A percentile compares a stretch with the other conserved stretches of the same genome.
phyloP scores from a whole-genome alignment of 2,329 filamentous ascomycete species.

The Sporothrix dimorphospora region DNA sequence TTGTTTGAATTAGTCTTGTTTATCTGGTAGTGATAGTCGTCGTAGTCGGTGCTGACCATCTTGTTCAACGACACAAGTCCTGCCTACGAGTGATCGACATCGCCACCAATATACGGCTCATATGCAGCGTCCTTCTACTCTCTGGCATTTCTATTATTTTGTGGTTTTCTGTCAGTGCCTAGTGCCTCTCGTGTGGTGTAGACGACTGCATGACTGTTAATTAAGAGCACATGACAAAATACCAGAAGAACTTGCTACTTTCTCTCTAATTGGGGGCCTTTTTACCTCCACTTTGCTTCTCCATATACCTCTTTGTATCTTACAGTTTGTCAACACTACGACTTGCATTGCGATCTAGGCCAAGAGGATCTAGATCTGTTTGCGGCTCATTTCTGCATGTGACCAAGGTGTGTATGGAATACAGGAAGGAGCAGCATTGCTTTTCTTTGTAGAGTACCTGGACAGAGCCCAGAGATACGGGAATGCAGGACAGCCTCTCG shows the following conservation, averaged over 20 bases:
- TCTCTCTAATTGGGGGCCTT: no score
- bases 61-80: background rate
- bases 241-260: background rate
- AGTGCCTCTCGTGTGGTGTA: background rate
- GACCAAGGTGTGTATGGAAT: background rate
- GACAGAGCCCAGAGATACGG: background rate
- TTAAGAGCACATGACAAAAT: background rate
- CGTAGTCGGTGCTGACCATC: background rate
- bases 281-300: no score
- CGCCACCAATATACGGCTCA: background rate
- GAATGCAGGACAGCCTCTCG: background rate
- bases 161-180: background rate
- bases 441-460: background rate
- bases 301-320: no score
- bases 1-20: background rate
- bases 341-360: background rate
- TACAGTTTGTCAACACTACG: background rate
- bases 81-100: background rate
- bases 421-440: background rate
- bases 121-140: background rate
- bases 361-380: background rate
- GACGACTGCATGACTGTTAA: slow-evolving; percentile 4
- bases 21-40: background rate
- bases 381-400: slow-evolving; percentile 4
- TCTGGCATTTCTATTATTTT: background rate